A percentile compares a stretch with the other conserved stretches of the same genome.
Evolutionary conservation across 331 rosid genomes (phyloP).

Genomic region (Cydonia oblonga): DNA sequence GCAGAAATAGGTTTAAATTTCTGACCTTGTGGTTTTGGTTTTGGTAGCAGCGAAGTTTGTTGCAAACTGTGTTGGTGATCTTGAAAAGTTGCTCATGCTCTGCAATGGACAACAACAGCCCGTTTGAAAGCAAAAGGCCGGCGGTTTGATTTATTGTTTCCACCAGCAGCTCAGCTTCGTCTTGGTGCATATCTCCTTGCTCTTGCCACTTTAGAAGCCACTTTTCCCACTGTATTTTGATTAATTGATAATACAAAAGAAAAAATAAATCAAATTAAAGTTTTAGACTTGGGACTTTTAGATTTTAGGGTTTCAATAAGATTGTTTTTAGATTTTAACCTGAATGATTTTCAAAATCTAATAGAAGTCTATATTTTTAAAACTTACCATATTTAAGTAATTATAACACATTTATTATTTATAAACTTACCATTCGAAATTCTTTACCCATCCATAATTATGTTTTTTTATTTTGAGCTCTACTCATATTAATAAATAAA

Average conservation of each 20-base stretch:
- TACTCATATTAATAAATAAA: no score
- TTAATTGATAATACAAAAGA: neutral
- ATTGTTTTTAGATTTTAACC: no score
- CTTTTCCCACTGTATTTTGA: constrained; percentile 51
- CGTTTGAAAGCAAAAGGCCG: constrained; percentile 33
- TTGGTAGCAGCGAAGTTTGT: constrained; percentile 31
- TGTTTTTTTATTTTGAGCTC: no score
- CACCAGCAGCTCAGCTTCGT: constrained; percentile 58
- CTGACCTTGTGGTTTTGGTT: constrained; percentile 53
- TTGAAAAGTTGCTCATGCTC: constrained; percentile 28
- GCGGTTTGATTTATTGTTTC: constrained; percentile 52
- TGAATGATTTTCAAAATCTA: no score
- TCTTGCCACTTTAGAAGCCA: constrained; percentile 69
- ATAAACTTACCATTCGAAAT: no score
- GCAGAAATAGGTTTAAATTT: neutral
- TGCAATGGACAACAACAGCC: constrained; percentile 32
- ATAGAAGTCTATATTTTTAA: no score
- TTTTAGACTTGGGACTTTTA: neutral
- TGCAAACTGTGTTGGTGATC: constrained; percentile 50
- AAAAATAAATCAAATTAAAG: neutral
- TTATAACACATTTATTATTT: no score
- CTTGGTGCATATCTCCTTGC: constrained; percentile 46
- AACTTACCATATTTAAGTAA: no score
- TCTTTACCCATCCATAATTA: no score
- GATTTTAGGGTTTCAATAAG: no score